phyloP scores from a whole-genome alignment of 2,329 filamentous ascomycete species.

The Leptodontidium sp. region DNA sequence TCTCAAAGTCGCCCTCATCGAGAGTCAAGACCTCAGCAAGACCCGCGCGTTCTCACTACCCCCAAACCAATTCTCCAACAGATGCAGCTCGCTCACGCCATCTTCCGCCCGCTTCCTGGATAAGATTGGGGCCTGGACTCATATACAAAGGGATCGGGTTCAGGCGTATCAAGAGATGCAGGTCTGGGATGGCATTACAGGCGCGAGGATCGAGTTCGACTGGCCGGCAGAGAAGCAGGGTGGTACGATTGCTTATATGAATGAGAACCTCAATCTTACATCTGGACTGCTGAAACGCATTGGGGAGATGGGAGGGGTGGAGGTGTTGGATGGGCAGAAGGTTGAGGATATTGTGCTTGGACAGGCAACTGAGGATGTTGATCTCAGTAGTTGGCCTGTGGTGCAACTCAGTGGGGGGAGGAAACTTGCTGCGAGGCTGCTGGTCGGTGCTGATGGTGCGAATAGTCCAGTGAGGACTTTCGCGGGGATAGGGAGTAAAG shows the following conservation, averaged over 20 bases:
- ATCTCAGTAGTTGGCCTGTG: slow-evolving; percentile 88
- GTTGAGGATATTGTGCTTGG: slow-evolving; percentile 85
- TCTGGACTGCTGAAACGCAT: slow-evolving; percentile 78
- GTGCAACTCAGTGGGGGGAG: slow-evolving; percentile 73
- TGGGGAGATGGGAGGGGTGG: slow-evolving; percentile 71
- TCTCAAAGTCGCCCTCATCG: slow-evolving; percentile 87
- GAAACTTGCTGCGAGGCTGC: slow-evolving; percentile 78
- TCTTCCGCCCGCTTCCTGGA: slow-evolving; percentile 84
- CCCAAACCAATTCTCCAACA: slow-evolving; percentile 81
- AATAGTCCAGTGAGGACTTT: slow-evolving; percentile 94
- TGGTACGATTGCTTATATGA: slow-evolving; percentile 91
- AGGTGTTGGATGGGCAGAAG: slow-evolving; percentile 77
- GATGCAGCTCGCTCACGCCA: slow-evolving; percentile 94
- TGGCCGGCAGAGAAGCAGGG: slow-evolving; percentile 67
- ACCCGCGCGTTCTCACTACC: slow-evolving; percentile 72
- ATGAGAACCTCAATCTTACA: slow-evolving; percentile 90
- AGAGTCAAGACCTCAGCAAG: slow-evolving; percentile 84
- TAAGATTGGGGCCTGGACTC: slow-evolving; percentile 83
- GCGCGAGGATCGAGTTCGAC: slow-evolving; percentile 88
- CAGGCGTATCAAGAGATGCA: slow-evolving; percentile 96
- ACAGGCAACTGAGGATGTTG: slow-evolving; percentile 69
- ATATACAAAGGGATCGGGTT: slow-evolving; percentile 75
- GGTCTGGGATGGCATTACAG: slow-evolving; percentile 95
- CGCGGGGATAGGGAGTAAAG: slow-evolving; percentile 82
- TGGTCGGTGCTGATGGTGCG: slow-evolving; percentile 92